phyloP scores from a whole-genome alignment of 257 asterid species.

The Gynochthodes officinalis region DNA sequence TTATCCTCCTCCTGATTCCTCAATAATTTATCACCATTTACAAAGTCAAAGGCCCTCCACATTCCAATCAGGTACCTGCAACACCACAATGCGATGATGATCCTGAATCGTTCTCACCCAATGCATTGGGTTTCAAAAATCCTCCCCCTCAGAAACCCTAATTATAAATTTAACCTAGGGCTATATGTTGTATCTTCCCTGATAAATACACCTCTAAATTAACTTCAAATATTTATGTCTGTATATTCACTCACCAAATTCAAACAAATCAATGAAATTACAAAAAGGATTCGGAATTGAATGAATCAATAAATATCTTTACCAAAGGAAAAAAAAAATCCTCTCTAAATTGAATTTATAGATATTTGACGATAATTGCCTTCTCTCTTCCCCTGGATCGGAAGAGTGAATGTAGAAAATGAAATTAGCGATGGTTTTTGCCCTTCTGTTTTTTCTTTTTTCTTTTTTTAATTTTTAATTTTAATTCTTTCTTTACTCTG shows the following conservation, averaged over 20 bases:
- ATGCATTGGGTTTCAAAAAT: slow-evolving; percentile 27
- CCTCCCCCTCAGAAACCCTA: slow-evolving; percentile 23
- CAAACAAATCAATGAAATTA: slow-evolving; percentile 9
- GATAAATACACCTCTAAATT: slow-evolving; percentile 11
- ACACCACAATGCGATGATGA: slow-evolving; percentile 13
- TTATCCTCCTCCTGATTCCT: not conserved
- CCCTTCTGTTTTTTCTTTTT: not conserved
- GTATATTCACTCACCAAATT: slow-evolving; percentile 1
- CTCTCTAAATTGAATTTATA: not conserved
- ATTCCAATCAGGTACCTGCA: slow-evolving; percentile 27
- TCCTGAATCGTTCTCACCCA: slow-evolving; percentile 12
- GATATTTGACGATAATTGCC: slow-evolving; percentile 1
- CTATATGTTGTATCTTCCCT: slow-evolving; percentile 1
- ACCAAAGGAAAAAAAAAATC: slow-evolving; percentile 1
- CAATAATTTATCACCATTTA: not conserved
- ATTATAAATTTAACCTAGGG: slow-evolving; percentile 15
- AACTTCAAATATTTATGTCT: not conserved
- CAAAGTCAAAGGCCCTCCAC: slow-evolving; percentile 21
- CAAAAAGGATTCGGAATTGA: slow-evolving; percentile 11
- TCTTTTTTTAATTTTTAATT: not conserved
- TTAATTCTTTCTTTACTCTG: not conserved
- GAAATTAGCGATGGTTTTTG: slow-evolving; percentile 14
- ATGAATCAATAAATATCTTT: slow-evolving; percentile 8
- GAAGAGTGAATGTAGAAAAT: slow-evolving; percentile 35
- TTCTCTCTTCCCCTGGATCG: slow-evolving; percentile 35